These are phyloP conservation scores for Leersia perrieri DNA, from an alignment of 176 grass and related monocot genomes.

Conservation along the genomic window DNA sequence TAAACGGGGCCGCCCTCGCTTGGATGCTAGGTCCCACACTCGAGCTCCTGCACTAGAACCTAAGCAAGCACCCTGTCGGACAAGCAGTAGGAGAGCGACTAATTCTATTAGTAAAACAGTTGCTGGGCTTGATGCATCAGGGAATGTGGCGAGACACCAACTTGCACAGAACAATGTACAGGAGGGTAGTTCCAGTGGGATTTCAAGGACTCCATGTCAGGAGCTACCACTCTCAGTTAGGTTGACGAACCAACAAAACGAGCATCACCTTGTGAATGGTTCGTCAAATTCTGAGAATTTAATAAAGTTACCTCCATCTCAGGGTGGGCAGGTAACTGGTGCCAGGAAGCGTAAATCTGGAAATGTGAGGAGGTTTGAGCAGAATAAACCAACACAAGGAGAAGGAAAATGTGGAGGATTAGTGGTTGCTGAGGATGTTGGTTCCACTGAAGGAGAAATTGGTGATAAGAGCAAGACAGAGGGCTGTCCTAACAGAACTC, in stretches of 20 bases:
- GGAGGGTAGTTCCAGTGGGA: constrained; percentile 34
- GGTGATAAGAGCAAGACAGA: constrained; percentile 52
- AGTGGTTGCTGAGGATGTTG: constrained; percentile 39
- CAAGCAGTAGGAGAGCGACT: constrained; percentile 44
- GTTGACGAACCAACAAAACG: constrained; percentile 39
- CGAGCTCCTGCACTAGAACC: constrained; percentile 15
- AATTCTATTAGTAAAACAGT: constrained; percentile 36
- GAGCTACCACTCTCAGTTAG: constrained; percentile 36
- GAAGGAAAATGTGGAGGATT: constrained; percentile 41
- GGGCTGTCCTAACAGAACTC: constrained; percentile 30
- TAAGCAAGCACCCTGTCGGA: constrained; percentile 35
- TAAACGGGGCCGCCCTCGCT: constrained; percentile 47
- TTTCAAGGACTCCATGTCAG: constrained; percentile 29
- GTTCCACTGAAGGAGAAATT: constrained; percentile 60
- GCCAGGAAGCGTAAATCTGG: constrained; percentile 97
- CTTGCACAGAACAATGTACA: constrained; percentile 6
- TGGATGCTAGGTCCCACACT: constrained; percentile 22
- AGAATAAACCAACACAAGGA: constrained; percentile 26
- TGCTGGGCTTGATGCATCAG: constrained; percentile 8
- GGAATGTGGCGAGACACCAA: constrained; percentile 16
- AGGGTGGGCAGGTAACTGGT: constrained; percentile 72
- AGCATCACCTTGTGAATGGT: constrained; percentile 37
- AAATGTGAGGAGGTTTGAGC: constrained; percentile 78
- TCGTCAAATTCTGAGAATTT: constrained; percentile 41
- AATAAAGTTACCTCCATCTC: constrained; percentile 38